Conservation (phyloP, 306 rosid species). For the Inga laurina region DNA sequence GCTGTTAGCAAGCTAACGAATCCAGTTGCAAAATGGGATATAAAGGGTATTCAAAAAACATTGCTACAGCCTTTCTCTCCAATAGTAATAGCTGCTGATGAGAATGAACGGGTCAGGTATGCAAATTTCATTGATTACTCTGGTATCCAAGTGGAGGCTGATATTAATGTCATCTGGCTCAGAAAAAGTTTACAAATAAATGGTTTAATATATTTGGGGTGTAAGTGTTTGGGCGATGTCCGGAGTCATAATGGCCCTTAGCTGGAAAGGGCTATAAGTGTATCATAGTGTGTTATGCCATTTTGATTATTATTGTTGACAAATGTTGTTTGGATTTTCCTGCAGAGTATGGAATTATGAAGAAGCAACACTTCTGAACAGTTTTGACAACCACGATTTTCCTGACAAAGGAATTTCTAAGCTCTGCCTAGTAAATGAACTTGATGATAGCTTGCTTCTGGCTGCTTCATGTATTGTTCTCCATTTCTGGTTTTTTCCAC, state of each 20-base stretch:
- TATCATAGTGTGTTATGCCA: not conserved
- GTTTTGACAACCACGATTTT: constrained; percentile 88
- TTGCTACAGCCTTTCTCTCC: constrained; percentile 96
- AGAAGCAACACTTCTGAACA: constrained; percentile 78
- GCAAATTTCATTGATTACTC: constrained; percentile 1
- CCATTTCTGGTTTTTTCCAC: constrained; percentile 11
- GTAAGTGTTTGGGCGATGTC: not conserved
- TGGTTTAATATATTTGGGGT: not conserved
- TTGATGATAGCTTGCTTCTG: constrained; percentile 96
- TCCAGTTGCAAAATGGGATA: constrained; percentile 91
- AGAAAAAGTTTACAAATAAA: not conserved
- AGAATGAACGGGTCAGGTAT: constrained; percentile 93
- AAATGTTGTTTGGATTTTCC: constrained; percentile 29
- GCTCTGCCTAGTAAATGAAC: constrained; percentile 94
- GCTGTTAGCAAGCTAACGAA: constrained; percentile 85
- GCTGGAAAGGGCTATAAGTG: constrained; percentile 2
- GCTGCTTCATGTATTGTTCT: constrained; percentile 87
- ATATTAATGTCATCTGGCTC: not conserved
- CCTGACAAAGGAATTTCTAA: constrained; percentile 93
- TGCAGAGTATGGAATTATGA: constrained; percentile 88
- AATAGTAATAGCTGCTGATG: constrained; percentile 88
- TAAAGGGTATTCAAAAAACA: constrained; percentile 72
- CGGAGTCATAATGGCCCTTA: not conserved
- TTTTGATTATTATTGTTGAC: constrained; percentile 15
- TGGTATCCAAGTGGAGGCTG: not conserved